Evolutionary conservation across 2,329 filamentous ascomycete genomes (phyloP), one percentile per base, ranked within the genome.

Genomic region (Polychaeton citri): DNA sequence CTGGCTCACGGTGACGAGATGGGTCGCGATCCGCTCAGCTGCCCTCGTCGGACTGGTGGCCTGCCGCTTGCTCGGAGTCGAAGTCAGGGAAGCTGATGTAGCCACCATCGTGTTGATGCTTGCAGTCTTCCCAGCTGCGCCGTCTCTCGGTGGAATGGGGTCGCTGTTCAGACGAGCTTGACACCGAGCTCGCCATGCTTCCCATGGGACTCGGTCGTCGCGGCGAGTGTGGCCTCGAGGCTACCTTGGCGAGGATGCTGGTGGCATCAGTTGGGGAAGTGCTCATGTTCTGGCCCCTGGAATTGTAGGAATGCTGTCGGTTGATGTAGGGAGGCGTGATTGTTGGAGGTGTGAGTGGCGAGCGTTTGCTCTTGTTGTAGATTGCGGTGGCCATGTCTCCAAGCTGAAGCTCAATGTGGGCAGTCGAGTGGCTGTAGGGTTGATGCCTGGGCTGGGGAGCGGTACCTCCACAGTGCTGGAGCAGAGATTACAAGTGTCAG

Each of bases 31-130:
- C 13, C 7, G 10, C 15, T 31, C 28, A 28, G 39, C 40, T 35
- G 30, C 21, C 10, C 26, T 19, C 8, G 19, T 18, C 15, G 18
- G 13, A 21, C 9, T 8, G 19, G 21, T 34, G 28, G 28, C 9
- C 18, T 6, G 30, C 19, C 12, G 16, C 17, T n/a, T 21, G 30
- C 16, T 21, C n/a, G 16, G 20, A 39, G 37, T 54, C 51, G 34
- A 53, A 54, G 35, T 54, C 52, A 13, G 50, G 50, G 32, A 57
- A 57, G 13, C 43, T 47, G 39, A 54, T 49, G 39, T 57, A 57
- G 35, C 53, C 51, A 15, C 24, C 24, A 19, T 50, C 49, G 17
- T 50, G 44, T 39, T 51, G 47, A 18, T 43, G 39, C 41, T 42
- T 46, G 41, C 49, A 54, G 35, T 52, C 50, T 35, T 54, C 50